Evolutionary conservation across 2,329 filamentous ascomycete species (phyloP).

Genomic region (Diplodia seriata): DNA sequence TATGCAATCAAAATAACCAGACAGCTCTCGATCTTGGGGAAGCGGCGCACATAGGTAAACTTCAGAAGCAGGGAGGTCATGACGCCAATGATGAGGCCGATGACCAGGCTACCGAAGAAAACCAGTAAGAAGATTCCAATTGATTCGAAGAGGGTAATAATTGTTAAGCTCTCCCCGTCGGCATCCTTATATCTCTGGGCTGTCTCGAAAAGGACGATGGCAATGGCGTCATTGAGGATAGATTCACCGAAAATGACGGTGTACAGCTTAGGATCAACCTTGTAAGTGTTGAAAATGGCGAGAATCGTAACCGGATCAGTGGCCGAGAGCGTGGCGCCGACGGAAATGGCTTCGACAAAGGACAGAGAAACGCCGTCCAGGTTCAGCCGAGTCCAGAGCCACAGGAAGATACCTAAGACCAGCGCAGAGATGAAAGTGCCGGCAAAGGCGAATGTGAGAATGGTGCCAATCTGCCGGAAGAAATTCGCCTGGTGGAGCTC

Average conservation of each 20-base stretch:
- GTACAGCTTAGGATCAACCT: conserved; percentile 97
- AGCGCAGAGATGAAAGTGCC: conserved; percentile 96
- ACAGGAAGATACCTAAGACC: conserved; percentile 89
- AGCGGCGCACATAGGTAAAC: conserved; percentile 89
- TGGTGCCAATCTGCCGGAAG: conserved; percentile 97
- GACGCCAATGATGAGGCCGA: conserved; percentile 87
- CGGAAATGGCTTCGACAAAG: conserved; percentile 95
- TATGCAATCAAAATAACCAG: conserved; percentile 93
- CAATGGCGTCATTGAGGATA: conserved; percentile 96
- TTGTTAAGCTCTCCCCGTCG: conserved; percentile 68
- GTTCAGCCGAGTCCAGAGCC: conserved; percentile 85
- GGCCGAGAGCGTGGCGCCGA: conserved; percentile 93
- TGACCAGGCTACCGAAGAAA: conserved; percentile 92
- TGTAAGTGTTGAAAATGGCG: conserved; percentile 99
- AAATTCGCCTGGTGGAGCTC: conserved; percentile 98
- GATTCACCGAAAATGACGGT: conserved; percentile 99
- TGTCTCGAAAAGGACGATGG: conserved; percentile 98
- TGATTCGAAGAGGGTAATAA: conserved; percentile 86
- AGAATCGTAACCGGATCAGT: conserved; percentile 98
- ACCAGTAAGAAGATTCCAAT: conserved; percentile 93
- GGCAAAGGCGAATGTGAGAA: conserved; percentile 95
- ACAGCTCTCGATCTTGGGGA: conserved; percentile 96
- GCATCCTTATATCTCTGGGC: conserved; percentile 88
- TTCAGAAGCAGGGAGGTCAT: conserved; percentile 87
- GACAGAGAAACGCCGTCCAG: conserved; percentile 84